A percentile compares a stretch with the other conserved stretches of the same genome.
phyloP scores from a whole-genome alignment of 1,284 basidiomycete genomes.

The Cryptococcus floricola region DNA sequence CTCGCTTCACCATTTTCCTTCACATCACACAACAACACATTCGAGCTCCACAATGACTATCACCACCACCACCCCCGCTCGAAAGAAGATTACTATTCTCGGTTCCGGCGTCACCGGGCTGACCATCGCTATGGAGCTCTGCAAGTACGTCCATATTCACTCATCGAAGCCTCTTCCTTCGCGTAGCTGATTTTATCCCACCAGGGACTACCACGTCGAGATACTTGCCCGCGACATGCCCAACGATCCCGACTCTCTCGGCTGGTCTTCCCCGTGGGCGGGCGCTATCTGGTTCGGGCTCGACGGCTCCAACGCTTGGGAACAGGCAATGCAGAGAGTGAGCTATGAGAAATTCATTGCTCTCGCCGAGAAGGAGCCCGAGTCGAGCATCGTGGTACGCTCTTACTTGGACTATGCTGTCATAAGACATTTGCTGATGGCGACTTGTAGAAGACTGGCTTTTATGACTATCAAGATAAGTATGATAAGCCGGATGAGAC shows the following conservation, averaged over 20 bases:
- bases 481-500: background rate
- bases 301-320: constrained; percentile 4
- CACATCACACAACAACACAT: no score
- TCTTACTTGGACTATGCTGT: background rate
- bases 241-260: constrained; percentile 4
- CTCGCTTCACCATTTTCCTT: no score
- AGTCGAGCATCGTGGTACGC: background rate
- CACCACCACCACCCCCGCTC: background rate
- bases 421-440: background rate
- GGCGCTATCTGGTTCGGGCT: constrained; percentile 5
- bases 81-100: constrained; percentile 2
- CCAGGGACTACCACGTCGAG: constrained; percentile 3
- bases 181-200: no score
- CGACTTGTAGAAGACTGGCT: background rate
- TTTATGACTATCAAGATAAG: constrained; percentile 1
- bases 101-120: constrained; percentile 7
- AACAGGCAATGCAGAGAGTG: constrained; percentile 4
- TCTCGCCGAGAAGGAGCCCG: constrained; percentile 2
- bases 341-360: constrained; percentile 2
- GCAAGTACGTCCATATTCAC: background rate
- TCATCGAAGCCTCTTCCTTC: background rate
- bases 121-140: constrained; percentile 6
- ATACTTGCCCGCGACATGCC: constrained; percentile 8
- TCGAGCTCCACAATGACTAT: constrained; percentile 2
- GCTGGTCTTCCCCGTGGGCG: constrained; percentile 8